Conservation (phyloP, 2,329 filamentous ascomycete species). For the Teratosphaeria viscida region DNA sequence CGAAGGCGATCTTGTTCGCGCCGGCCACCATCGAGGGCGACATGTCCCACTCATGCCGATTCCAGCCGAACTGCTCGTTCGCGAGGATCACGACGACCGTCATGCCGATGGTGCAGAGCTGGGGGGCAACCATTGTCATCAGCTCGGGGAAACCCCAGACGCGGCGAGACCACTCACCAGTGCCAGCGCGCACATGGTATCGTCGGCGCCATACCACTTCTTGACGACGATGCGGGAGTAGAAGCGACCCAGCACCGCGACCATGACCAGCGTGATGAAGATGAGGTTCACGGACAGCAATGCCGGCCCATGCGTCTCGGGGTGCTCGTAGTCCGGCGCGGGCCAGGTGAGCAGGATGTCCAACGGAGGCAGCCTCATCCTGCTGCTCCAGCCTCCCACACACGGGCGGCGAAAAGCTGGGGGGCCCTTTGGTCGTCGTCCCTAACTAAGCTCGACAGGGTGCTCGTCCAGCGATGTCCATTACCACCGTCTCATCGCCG, state of each 20-base stretch:
- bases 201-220: conserved; percentile 33
- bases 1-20: conserved; percentile 31
- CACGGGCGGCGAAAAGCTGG: neutral
- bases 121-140: neutral
- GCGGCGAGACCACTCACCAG: conserved; percentile 18
- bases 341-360: conserved; percentile 30
- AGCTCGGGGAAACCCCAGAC: neutral
- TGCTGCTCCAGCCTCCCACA: neutral
- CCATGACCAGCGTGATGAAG: conserved; percentile 27
- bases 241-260: conserved; percentile 28
- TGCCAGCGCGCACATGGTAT: conserved; percentile 31
- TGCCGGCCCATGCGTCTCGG: conserved; percentile 29
- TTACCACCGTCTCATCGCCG: neutral
- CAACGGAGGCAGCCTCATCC: conserved; percentile 19
- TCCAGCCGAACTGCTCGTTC: conserved; percentile 32
- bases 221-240: conserved; percentile 33
- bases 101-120: conserved; percentile 30
- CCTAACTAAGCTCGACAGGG: neutral
- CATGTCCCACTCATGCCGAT: conserved; percentile 35
- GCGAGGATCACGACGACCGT: conserved; percentile 31
- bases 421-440: neutral
- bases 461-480: neutral
- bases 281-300: conserved; percentile 31
- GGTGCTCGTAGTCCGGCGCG: conserved; percentile 32
- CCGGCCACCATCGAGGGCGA: conserved; percentile 9